phyloP scores from a whole-genome alignment of 345 rosid species.

The Eucalyptus marginata region DNA sequence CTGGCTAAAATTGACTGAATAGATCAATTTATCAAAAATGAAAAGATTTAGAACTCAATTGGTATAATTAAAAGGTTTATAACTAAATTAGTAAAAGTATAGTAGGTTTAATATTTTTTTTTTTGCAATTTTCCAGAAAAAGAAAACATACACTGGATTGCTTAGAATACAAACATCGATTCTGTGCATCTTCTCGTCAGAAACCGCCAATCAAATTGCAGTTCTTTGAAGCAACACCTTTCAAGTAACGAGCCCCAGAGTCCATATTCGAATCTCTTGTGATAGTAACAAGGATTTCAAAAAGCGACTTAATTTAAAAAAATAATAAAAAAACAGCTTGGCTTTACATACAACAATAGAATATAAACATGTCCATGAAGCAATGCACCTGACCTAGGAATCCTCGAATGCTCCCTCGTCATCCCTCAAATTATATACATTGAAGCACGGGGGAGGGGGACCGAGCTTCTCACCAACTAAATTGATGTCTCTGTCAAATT shows the following conservation, averaged over 20 bases:
- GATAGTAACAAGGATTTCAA: not conserved
- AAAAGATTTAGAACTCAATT: too few species aligned
- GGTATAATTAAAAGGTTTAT: not conserved
- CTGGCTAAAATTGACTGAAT: rapidly evolving
- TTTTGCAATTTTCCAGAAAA: too few species aligned
- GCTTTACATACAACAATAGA: not conserved
- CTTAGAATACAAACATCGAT: not conserved
- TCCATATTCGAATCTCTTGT: not conserved
- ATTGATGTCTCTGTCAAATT: not conserved
- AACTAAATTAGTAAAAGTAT: too few species aligned
- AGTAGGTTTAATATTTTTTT: not conserved
- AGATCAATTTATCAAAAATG: not conserved
- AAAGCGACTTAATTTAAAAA: not conserved
- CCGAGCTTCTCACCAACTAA: not conserved
- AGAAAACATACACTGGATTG: not conserved
- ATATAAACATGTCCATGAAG: not conserved
- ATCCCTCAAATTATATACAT: not conserved
- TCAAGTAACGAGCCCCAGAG: not conserved
- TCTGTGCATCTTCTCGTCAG: not conserved
- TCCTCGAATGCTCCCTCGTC: not conserved
- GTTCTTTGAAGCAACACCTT: not conserved
- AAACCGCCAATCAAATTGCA: not conserved
- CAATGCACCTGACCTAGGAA: not conserved
- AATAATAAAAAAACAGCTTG: not conserved
- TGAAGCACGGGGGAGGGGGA: not conserved